Base-by-base conservation (phyloP, 495 filamentous ascomycete genomes). In the Mytilinidion resinicola region DNA sequence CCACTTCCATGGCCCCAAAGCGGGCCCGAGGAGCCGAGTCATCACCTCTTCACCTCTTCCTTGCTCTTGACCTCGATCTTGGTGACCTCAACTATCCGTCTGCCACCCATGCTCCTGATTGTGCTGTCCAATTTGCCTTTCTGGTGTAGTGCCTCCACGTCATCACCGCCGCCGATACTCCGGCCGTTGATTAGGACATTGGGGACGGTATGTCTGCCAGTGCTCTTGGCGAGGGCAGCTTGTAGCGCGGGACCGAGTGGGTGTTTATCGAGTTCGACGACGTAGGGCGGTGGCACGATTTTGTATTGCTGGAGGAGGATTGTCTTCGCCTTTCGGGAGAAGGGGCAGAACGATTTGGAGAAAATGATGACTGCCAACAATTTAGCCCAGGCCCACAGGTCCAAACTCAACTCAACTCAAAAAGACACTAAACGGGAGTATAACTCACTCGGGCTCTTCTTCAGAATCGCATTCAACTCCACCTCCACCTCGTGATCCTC, bases 121-220 rank as follows among this genome's bases (percentile, higher is more conserved):
- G 83, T 92, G 38, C 83, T 83, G 33, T 80, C 77, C 56, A 98
- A 74, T 55, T 78, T 80, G 60, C 84, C 85, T n/a, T 79, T 78
- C 41, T 74, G 66, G 68, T 95, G 84, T 57, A 97, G 69, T 21
- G 79, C 84, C 39, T 81, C 80, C 56, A 97, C 80, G 36, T 96
- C 90, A 66, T 96, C 92, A 44, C 90, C 84, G 30, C 93, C 93
- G 25, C 93, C 93, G 61, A 97, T 91, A 66, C 87, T 93, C 69
- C 85, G 83, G 4, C 89, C 93, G 65, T 85, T 88, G 46, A 98
- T 80, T 55, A 98, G 75, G 33, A 98, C 78, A 66, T 98, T 98
- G 2, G 93, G 93, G 1, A 98, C 93, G 0, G 93, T 98, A 50
- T 75, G 76, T 20, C 93, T 77, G 21, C 88, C 88, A 2, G 93